phyloP scores from a whole-genome alignment of 768 basidiomycete genomes.

The Scleroderma citrinum region DNA sequence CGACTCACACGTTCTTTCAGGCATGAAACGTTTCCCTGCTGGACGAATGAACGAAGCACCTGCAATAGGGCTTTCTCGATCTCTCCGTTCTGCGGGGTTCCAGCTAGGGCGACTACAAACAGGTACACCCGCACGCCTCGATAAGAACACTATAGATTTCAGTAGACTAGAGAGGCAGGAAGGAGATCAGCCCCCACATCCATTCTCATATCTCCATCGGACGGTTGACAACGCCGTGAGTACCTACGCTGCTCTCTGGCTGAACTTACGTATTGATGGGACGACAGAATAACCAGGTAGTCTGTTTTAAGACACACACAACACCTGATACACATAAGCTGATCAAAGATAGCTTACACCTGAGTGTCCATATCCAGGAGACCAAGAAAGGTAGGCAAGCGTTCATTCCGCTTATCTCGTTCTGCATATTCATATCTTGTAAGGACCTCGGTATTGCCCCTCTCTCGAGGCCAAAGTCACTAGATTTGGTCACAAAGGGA shows the following conservation, averaged over 20 bases:
- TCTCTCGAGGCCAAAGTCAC: slow-evolving; percentile 84
- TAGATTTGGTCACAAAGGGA: slow-evolving; percentile 65
- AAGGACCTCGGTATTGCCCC: slow-evolving; percentile 89
- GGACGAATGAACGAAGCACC: slow-evolving; percentile 71
- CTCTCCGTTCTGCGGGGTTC: slow-evolving; percentile 71
- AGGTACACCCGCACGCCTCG: slow-evolving; percentile 80
- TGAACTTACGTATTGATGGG: neutral
- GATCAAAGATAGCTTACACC: slow-evolving; percentile 69
- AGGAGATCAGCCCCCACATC: slow-evolving; percentile 58
- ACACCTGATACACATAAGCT: slow-evolving; percentile 68
- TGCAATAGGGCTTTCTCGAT: slow-evolving; percentile 68
- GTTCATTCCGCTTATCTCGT: neutral
- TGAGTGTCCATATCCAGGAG: slow-evolving; percentile 82
- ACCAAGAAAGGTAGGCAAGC: slow-evolving; percentile 66
- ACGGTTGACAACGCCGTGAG: slow-evolving; percentile 65
- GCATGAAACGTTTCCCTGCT: slow-evolving; percentile 70
- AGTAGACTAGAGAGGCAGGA: slow-evolving; percentile 52
- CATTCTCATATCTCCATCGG: slow-evolving; percentile 74
- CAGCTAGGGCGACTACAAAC: slow-evolving; percentile 80
- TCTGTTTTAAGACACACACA: slow-evolving; percentile 69
- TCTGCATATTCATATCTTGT: neutral
- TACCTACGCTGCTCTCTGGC: slow-evolving; percentile 1
- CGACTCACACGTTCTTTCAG: slow-evolving; percentile 25
- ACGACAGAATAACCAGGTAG: slow-evolving; percentile 63
- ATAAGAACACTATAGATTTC: slow-evolving; percentile 67